A percentile compares a stretch with the other conserved stretches of the same genome.
These are phyloP conservation scores for Talaromyces sp. DNA, from an alignment of 2,329 filamentous ascomycete genomes.

Conservation along the genomic window DNA sequence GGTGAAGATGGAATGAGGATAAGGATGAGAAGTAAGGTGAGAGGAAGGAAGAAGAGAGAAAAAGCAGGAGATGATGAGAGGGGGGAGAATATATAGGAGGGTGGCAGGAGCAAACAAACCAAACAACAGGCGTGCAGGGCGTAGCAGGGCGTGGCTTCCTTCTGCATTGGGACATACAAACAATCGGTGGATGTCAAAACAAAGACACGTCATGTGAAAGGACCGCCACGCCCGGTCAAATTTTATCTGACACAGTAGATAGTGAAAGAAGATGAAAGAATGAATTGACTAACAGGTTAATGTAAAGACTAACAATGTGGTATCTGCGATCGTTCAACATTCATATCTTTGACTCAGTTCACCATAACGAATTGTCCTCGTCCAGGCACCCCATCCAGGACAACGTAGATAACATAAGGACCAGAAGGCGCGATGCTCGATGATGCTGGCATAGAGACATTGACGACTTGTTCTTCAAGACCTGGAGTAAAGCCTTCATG, in stretches of 20 bases:
- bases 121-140: conserved; percentile 2
- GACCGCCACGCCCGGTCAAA: not conserved
- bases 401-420: conserved; percentile 60
- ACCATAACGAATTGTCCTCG: conserved; percentile 52
- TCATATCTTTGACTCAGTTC: conserved; percentile 8
- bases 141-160: not conserved
- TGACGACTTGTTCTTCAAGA: conserved; percentile 46
- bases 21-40: not conserved
- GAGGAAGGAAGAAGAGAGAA: not conserved
- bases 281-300: not conserved
- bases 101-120: not conserved
- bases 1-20: conserved; percentile 6
- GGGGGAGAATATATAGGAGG: not conserved
- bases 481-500: conserved; percentile 48
- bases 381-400: conserved; percentile 56
- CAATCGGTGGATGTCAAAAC: not conserved
- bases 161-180: not conserved
- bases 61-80: not conserved
- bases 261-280: not conserved
- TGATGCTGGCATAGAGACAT: conserved; percentile 56
- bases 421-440: conserved; percentile 58
- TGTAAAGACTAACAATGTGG: not conserved
- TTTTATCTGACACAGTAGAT: not conserved
- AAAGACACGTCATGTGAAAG: not conserved
- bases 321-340: not conserved